phyloP scores from a whole-genome alignment of 805 yeast genomes.

The Metschnikowia arizonensis region DNA sequence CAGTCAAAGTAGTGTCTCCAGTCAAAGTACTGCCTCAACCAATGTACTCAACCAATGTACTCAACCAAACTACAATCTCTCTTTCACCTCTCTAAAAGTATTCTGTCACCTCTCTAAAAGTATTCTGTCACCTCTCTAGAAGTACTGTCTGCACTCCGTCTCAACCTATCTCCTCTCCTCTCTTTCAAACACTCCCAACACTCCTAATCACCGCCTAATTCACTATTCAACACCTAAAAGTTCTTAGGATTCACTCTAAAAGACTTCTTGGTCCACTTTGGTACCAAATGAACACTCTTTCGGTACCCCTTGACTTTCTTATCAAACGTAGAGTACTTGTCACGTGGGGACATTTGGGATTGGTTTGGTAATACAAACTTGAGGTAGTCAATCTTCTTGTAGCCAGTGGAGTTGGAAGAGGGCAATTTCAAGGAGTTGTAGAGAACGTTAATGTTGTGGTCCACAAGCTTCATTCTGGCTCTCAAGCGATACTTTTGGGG shows the following conservation, averaged over 20 bases:
- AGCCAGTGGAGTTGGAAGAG: constrained; percentile 35
- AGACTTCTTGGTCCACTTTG: constrained; percentile 87
- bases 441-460: constrained; percentile 65
- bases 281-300: constrained; percentile 81
- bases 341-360: constrained; percentile 69
- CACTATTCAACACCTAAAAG: no score
- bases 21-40: no score
- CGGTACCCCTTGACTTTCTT: constrained; percentile 74
- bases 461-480: constrained; percentile 77
- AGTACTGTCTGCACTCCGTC: no score
- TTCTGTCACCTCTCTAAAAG: no score
- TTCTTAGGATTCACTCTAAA: constrained; percentile 75
- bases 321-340: constrained; percentile 85
- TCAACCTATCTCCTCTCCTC: no score
- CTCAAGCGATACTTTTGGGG: constrained; percentile 83
- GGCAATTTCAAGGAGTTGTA: constrained; percentile 34
- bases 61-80: no score
- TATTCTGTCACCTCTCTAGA: no score
- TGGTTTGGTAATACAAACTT: constrained; percentile 64
- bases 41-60: no score
- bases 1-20: no score
- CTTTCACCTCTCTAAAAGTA: no score
- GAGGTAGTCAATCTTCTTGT: constrained; percentile 34
- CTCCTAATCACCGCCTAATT: no score
- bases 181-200: no score